phyloP scores from a whole-genome alignment of 2,329 filamentous ascomycete species.

The Plenodomus biglobosus region DNA sequence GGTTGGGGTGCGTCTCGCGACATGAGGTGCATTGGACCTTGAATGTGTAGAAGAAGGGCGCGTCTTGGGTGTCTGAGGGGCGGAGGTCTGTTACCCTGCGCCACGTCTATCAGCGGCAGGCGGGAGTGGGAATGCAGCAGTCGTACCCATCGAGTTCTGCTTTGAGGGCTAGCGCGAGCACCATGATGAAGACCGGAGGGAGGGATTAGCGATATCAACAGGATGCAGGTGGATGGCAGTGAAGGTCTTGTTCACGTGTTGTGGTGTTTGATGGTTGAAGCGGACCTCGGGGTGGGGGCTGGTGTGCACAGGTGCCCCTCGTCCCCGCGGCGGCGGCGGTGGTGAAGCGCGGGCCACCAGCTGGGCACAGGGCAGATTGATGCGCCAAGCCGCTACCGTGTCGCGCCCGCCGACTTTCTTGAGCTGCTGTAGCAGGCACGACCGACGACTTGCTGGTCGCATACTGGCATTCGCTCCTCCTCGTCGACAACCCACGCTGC shows the following conservation, averaged over 20 bases:
- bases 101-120: not conserved
- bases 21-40: constrained; percentile 98
- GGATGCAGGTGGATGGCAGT: not conserved
- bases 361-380: not conserved
- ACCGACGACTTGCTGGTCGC: no score
- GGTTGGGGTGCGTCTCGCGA: constrained; percentile 84
- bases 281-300: no score
- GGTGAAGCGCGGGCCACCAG: not conserved
- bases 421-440: not conserved
- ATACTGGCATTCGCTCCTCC: not conserved
- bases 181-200: constrained; percentile 22
- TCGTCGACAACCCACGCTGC: not conserved
- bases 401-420: not conserved
- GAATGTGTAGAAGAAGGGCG: constrained; percentile 95
- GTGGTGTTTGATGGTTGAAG: no score
- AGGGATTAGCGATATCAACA: no score
- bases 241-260: not conserved
- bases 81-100: constrained; percentile 86
- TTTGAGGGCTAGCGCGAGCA: constrained; percentile 44
- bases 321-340: not conserved
- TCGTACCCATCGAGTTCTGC: constrained; percentile 43
- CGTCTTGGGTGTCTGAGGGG: constrained; percentile 77
- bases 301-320: no score
- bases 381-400: not conserved
- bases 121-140: not conserved